Evolutionary conservation across 306 rosid genomes (phyloP), one percentile per base, ranked within the genome.

Genomic region (Adenanthera pavonina): DNA sequence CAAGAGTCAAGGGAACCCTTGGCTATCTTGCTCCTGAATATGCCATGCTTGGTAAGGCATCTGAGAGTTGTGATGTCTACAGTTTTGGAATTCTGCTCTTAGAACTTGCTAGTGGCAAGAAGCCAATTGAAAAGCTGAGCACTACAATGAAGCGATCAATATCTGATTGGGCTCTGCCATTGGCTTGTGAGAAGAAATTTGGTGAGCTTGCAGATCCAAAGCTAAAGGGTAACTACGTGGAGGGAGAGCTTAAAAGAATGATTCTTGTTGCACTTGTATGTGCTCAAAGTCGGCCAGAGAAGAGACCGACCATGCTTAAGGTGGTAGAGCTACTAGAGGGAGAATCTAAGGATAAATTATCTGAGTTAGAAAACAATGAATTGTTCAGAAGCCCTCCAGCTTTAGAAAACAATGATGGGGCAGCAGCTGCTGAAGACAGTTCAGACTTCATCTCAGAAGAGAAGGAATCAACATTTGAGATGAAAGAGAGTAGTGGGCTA

Each of bases 21-120:
- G 99, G 99, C 76, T 95, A 95, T 86, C 97, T 95, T 17, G 98
- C 99, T 30, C 99, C 99, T 1, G 99, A 95, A 80, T 95, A 95
- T 80, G 97, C 97, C 1, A 93, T 93, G 97, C 78, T 92, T 62
- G 99, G 99, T 68, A 93, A 93, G 85, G 99, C 97, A 66, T 89
- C 89, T 0, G 97, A 92, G 89, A 86, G 97, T 79, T 95, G 97
- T 54, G 99, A 95, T 78, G 97, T 95, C 47, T 95, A 86, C 88
- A 95, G 99, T 86, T 93, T 89, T 2, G 99, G 99, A 68, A 89
- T 95, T 80, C 99, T 95, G 57, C 87, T 95, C 78, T 91, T 95
- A 43, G 99, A 95, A 84, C 96, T 95, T n/a, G 96, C 93, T 15
- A 88, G 90, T 72, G 97, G 99, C 78, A 89, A 78, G 90, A 95